Percentiles rank a stretch among this genome's conserved stretches.
These are phyloP conservation scores for Medakamo hakoo DNA, from an alignment of 139 green algal species.

Conservation along the genomic window DNA sequence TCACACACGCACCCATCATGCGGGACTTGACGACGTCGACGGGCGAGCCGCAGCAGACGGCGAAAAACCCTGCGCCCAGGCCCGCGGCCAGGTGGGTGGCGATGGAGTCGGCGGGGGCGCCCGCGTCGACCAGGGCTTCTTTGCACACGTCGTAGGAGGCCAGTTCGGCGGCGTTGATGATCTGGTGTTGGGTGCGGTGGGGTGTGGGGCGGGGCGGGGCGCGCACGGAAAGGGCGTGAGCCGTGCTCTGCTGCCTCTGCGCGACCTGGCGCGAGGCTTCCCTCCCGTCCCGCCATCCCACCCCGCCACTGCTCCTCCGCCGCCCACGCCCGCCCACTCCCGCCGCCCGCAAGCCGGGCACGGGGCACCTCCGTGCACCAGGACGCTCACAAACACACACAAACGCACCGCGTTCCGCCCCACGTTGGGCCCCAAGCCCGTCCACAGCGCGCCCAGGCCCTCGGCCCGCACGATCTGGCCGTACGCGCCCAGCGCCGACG, in stretches of 20 bases:
- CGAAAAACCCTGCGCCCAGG: slow-evolving; percentile 87
- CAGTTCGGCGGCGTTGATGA: slow-evolving; percentile 97
- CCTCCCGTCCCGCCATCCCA: too few relatives aligned
- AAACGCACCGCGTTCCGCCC: slow-evolving; percentile 83
- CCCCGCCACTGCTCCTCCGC: too few relatives aligned
- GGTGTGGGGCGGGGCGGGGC: too few relatives aligned
- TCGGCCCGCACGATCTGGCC: slow-evolving; percentile 74
- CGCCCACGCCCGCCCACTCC: too few relatives aligned
- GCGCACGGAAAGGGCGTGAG: too few relatives aligned
- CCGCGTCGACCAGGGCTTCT: slow-evolving; percentile 29
- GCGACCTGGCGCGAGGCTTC: too few relatives aligned
- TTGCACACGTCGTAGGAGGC: slow-evolving; percentile 93
- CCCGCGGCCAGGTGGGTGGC: slow-evolving; percentile 56
- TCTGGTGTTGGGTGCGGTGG: too few relatives aligned
- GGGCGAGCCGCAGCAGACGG: slow-evolving; percentile 82
- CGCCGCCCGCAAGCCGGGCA: too few relatives aligned
- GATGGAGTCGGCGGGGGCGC: slow-evolving; percentile 31
- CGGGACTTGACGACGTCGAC: slow-evolving; percentile 95
- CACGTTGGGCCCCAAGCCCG: slow-evolving; percentile 87
- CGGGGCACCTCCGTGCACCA: too few relatives aligned
- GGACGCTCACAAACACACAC: too few relatives aligned
- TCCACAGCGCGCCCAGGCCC: slow-evolving; percentile 80
- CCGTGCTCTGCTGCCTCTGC: too few relatives aligned
- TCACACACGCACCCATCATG: slow-evolving; percentile 67
- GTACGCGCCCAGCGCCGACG: slow-evolving; percentile 72